These are phyloP conservation scores for Boechera divaricarpa DNA, from an alignment of 345 rosid genomes.

Conservation along the genomic window DNA sequence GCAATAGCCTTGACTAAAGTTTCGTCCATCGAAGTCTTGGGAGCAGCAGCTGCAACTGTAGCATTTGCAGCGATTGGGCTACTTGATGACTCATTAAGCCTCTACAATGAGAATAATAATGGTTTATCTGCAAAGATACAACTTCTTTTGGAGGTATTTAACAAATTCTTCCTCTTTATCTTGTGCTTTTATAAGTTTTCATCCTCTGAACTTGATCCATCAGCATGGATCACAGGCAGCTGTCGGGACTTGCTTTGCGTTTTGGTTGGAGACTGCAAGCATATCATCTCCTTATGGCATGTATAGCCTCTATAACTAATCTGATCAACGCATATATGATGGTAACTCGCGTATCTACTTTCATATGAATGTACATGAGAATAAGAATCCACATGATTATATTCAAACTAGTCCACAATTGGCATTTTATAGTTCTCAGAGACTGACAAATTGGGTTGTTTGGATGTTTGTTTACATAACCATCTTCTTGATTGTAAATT, in stretches of 20 bases:
- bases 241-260: conserved; percentile 70
- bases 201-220: conserved; percentile 35
- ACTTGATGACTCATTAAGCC: conserved; percentile 62
- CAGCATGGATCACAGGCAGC: conserved; percentile 56
- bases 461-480: neutral
- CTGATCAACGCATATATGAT: conserved; percentile 69
- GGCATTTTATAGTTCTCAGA: neutral
- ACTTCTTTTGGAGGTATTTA: conserved; percentile 69
- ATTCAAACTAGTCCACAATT: neutral
- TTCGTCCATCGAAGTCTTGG: conserved; percentile 74
- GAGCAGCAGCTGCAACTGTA: conserved; percentile 68
- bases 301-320: conserved; percentile 93
- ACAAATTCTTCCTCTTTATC: neutral
- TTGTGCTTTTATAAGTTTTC: neutral
- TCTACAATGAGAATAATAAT: conserved; percentile 44
- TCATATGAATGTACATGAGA: conserved; percentile 43
- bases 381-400: neutral
- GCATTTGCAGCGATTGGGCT: conserved; percentile 79
- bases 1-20: conserved; percentile 57
- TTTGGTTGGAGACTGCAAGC: conserved; percentile 74
- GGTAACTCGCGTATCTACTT: conserved; percentile 84
- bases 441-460: neutral
- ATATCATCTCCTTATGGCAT: conserved; percentile 94
- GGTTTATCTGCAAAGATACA: conserved; percentile 65
- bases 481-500: conserved; percentile 13